A percentile compares a stretch with the other conserved stretches of the same genome.
phyloP scores from a whole-genome alignment of 2,329 filamentous ascomycete genomes.

The Harringtonia lauricola region DNA sequence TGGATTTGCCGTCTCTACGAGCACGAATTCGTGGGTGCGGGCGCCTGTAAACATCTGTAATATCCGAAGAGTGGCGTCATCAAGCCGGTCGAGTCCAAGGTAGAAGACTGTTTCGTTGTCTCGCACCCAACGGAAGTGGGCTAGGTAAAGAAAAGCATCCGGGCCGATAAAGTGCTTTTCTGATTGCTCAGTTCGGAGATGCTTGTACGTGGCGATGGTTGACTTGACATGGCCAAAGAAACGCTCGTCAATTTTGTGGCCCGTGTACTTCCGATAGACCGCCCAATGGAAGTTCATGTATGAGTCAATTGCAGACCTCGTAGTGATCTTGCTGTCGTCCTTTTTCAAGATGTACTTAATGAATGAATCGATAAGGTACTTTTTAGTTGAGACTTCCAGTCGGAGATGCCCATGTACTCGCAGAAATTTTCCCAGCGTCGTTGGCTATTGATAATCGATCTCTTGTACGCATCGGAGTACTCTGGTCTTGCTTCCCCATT shows the following conservation, averaged over 20 bases:
- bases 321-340: too few relatives aligned
- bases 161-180: too few relatives aligned
- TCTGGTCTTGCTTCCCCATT: not conserved
- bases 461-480: not conserved
- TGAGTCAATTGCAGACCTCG: not conserved
- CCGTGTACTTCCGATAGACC: not conserved
- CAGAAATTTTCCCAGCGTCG: not conserved
- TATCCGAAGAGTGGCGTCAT: constrained; percentile 5
- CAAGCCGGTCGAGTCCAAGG: constrained; percentile 10
- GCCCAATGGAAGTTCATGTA: not conserved
- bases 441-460: not conserved
- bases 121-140: not conserved
- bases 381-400: not conserved
- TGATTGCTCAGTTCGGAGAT: too few relatives aligned
- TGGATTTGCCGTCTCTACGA: constrained; percentile 4
- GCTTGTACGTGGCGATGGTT: too few relatives aligned
- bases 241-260: not conserved
- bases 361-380: too few relatives aligned
- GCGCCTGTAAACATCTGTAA: constrained; percentile 10
- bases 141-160: not conserved
- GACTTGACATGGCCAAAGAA: not conserved
- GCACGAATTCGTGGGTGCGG: constrained; percentile 10
- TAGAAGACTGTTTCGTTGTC: constrained; percentile 1
- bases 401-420: not conserved
- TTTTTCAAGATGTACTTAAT: too few relatives aligned